Evolutionary conservation across 257 asterid genomes (phyloP).

Genomic region (Agastache rugosa): DNA sequence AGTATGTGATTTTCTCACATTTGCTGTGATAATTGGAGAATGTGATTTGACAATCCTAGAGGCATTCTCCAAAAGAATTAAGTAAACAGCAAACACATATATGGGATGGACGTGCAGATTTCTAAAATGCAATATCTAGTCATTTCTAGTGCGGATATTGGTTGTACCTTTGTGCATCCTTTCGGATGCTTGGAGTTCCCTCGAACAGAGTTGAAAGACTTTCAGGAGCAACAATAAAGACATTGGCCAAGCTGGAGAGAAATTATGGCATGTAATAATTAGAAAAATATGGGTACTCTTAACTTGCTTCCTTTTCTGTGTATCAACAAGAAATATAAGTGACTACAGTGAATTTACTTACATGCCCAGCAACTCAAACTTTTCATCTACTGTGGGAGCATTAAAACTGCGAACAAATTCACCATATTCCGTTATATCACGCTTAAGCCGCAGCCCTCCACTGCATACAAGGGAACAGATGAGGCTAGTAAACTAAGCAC

Average conservation of each 20-base stretch:
- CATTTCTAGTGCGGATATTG: neutral
- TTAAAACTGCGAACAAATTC: constrained; percentile 96
- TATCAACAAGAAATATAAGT: constrained; percentile 16
- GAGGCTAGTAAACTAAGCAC: neutral
- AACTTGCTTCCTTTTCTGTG: neutral
- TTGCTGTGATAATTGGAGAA: neutral
- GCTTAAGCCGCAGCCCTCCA: constrained; percentile 97
- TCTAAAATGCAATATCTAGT: neutral
- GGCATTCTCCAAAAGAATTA: neutral
- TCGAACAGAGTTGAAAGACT: constrained; percentile 88
- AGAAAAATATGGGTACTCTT: neutral
- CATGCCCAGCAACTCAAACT: constrained; percentile 95
- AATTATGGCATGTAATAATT: constrained; percentile 30
- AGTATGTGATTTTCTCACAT: neutral
- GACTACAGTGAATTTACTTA: constrained; percentile 48
- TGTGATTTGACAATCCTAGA: neutral
- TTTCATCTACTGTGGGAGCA: constrained; percentile 98
- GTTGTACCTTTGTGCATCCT: constrained; percentile 91
- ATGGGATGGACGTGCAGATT: neutral
- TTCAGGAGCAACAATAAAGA: constrained; percentile 91
- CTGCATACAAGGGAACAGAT: constrained; percentile 45
- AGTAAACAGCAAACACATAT: neutral
- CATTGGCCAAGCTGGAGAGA: constrained; percentile 73
- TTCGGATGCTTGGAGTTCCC: constrained; percentile 98
- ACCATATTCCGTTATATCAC: constrained; percentile 98